A percentile compares a stretch with the other conserved stretches of the same genome.
Conservation (phyloP, 2,329 filamentous ascomycete species). For the Colletotrichum coccodes region DNA sequence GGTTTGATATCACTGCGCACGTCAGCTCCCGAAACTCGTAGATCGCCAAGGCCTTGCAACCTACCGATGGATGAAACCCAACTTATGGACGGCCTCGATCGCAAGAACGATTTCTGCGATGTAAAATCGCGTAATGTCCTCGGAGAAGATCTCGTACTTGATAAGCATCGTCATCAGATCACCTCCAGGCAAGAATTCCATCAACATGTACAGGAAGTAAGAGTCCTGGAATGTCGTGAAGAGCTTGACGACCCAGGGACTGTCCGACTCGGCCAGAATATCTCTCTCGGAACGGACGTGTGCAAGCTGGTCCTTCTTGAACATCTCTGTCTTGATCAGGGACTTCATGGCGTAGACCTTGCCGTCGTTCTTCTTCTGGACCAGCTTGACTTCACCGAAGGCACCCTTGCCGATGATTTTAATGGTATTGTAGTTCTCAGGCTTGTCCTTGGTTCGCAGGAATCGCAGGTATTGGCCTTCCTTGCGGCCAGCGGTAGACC, state of each 20-base stretch:
- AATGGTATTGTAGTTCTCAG: constrained; percentile 93
- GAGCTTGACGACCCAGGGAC: constrained; percentile 98
- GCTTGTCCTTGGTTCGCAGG: constrained; percentile 90
- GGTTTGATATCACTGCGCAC: constrained; percentile 91
- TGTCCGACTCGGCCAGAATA: constrained; percentile 98
- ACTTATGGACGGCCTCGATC: constrained; percentile 98
- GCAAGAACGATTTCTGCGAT: constrained; percentile 98
- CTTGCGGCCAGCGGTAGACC: constrained; percentile 84
- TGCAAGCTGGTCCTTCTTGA: constrained; percentile 97
- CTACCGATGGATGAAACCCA: constrained; percentile 98
- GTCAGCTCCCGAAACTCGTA: neutral
- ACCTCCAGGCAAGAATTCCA: constrained; percentile 98
- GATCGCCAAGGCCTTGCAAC: constrained; percentile 42
- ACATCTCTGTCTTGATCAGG: constrained; percentile 98
- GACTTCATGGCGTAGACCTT: constrained; percentile 99
- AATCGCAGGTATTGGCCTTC: constrained; percentile 95
- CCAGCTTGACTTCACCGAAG: constrained; percentile 97
- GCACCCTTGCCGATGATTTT: constrained; percentile 99
- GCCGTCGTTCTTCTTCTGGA: constrained; percentile 94
- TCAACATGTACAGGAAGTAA: constrained; percentile 97
- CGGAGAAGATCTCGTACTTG: constrained; percentile 99
- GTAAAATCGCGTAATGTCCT: constrained; percentile 98
- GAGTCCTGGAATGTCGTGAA: constrained; percentile 98
- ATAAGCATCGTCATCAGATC: constrained; percentile 99
- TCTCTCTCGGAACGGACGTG: constrained; percentile 98